Evolutionary conservation across 495 filamentous ascomycete species (phyloP).

Genomic region (Margaritispora aquatica): DNA sequence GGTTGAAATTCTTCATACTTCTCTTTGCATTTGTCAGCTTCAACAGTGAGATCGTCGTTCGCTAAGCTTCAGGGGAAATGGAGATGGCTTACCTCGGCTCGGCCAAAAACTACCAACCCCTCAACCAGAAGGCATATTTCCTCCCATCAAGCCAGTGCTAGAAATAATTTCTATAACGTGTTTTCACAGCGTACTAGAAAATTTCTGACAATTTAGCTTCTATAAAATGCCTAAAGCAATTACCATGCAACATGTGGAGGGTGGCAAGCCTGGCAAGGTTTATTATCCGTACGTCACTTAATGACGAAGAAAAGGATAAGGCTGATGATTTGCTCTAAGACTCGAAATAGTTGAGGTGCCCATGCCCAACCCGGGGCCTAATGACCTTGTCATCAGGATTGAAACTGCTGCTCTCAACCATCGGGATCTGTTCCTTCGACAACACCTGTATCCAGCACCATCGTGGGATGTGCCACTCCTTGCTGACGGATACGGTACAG

Average conservation of each 20-base stretch:
- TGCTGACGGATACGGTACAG: slow-evolving; percentile 70
- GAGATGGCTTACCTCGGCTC: no score
- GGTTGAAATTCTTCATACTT: no score
- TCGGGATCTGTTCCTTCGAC: slow-evolving; percentile 86
- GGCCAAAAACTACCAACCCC: not conserved
- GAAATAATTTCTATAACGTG: not conserved
- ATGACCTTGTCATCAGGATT: slow-evolving; percentile 63
- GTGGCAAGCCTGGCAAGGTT: slow-evolving; percentile 74
- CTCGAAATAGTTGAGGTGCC: slow-evolving; percentile 56
- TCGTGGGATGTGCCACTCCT: slow-evolving; percentile 71
- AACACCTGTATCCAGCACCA: slow-evolving; percentile 80
- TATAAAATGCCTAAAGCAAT: slow-evolving; percentile 39
- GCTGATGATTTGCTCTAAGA: slow-evolving; percentile 29
- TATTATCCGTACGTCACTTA: slow-evolving; percentile 61
- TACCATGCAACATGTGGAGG: slow-evolving; percentile 48
- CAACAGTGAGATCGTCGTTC: no score
- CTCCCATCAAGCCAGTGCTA: not conserved
- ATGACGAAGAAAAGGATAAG: not conserved
- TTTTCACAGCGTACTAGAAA: not conserved
- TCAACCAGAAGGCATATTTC: not conserved
- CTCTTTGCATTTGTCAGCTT: no score
- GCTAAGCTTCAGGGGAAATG: no score
- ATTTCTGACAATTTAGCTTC: not conserved
- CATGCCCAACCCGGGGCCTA: slow-evolving; percentile 50
- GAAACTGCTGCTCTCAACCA: slow-evolving; percentile 81